Evolutionary conservation across 1,284 basidiomycete species (phyloP), one percentile per base, ranked within the genome.

Genomic region (Boletus smithii): DNA sequence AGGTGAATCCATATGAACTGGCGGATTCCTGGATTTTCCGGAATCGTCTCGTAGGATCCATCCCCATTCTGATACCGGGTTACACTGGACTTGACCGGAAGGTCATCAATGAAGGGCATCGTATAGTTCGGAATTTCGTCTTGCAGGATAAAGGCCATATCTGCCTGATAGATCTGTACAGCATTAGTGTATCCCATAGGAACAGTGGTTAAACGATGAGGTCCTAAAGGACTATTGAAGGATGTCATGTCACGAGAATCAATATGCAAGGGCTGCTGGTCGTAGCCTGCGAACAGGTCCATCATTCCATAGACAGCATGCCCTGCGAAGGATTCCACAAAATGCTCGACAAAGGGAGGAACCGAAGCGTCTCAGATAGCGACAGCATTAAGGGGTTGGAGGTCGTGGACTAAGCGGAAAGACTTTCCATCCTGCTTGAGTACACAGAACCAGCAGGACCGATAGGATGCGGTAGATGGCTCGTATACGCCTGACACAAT

Each of bases 361-460:
- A 48, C 10, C 0, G 48, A 51, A 0, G 51, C 42, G 48, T 60
- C 51, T 8, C 40, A n/a, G 8, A 69, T 63, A 0, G 60, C 62
- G 2, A 68, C 53, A 0, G 36, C 32, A 40, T 69, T 70, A 0
- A 69, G 50, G 0, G 55, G 57, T 34, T 68, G 60, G 0, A 66
- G 39, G 33, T 63, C 54, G 24, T 65, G 59, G 1, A 68, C 57
- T 1, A 29, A 7, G 4, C 13, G 11, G 11, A 29, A 13, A 8
- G 27, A 8, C 13, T 29, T 29, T 7, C 27, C 27, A 29, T 29
- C 27, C 27, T 29, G 11, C 7, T 29, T 29, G 27, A 29, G 27
- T 3, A 29, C 7, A 7, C 27, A 29, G 7, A 29, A 29, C 27
- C 27, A 29, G 8, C 27, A 13, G 27, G 27, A 29, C 4, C 13